A percentile compares a stretch with the other conserved stretches of the same genome.
Conservation (phyloP, 2,329 filamentous ascomycete genomes). For the Cladosporium sp. region DNA sequence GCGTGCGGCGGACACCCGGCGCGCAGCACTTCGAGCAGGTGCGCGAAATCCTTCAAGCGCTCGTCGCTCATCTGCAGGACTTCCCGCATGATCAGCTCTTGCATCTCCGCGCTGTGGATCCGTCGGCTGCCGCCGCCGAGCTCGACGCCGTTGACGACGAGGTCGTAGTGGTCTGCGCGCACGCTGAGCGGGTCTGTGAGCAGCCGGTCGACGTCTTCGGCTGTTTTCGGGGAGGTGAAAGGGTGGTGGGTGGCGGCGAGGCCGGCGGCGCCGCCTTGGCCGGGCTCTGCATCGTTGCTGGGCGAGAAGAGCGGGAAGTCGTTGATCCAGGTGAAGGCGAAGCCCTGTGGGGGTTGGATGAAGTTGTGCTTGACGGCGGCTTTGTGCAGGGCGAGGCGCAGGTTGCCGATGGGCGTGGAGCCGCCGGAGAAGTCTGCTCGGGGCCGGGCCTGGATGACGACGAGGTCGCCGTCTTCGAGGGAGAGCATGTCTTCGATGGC, state of each 20-base stretch:
- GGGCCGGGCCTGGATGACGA: constrained; percentile 77
- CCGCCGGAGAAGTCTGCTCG: constrained; percentile 67
- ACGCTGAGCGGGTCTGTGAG: constrained; percentile 69
- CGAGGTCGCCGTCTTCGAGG: constrained; percentile 70
- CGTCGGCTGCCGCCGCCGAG: constrained; percentile 89
- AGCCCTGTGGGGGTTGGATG: constrained; percentile 53
- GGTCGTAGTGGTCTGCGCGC: constrained; percentile 87
- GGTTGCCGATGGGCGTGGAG: constrained; percentile 69
- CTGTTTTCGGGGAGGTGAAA: constrained; percentile 80
- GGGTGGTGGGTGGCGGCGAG: constrained; percentile 91
- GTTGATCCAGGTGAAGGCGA: constrained; percentile 78
- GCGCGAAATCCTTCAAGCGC: constrained; percentile 77
- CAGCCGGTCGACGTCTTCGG: constrained; percentile 72
- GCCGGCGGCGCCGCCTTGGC: constrained; percentile 78
- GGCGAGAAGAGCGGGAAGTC: constrained; percentile 93
- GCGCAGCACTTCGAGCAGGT: constrained; percentile 77
- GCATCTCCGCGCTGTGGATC: constrained; percentile 81
- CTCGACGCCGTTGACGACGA: constrained; percentile 93
- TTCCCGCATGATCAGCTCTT: constrained; percentile 80
- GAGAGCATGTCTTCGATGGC: constrained; percentile 54
- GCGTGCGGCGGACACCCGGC: constrained; percentile 93
- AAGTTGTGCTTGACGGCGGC: constrained; percentile 64
- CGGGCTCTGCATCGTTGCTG: constrained; percentile 62
- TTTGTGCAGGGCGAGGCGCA: constrained; percentile 70
- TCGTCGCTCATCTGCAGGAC: constrained; percentile 74